Evolutionary conservation across 164 flowering plant genomes (phyloP).

Genomic region (Kingdonia uniflora): DNA sequence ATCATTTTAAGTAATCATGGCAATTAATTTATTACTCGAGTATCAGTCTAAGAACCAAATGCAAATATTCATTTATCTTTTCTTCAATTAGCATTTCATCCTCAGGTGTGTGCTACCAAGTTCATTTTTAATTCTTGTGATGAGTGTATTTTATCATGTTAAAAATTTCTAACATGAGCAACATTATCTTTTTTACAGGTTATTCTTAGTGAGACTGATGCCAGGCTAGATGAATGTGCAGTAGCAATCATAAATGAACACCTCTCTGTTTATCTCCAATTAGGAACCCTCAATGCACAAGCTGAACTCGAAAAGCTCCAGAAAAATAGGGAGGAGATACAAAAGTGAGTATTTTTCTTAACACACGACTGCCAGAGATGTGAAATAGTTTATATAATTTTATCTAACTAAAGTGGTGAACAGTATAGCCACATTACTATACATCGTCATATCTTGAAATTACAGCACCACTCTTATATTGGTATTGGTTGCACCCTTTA

Average conservation of each 20-base stretch:
- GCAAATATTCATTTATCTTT: not conserved
- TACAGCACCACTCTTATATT: no score
- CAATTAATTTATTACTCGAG: not conserved
- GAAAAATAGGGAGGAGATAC: conserved; percentile 60
- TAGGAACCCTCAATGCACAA: conserved; percentile 51
- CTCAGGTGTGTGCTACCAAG: no score
- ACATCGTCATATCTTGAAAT: no score
- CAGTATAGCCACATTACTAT: no score
- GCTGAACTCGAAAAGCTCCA: conserved; percentile 69
- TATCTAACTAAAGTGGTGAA: no score
- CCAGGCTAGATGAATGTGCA: conserved; percentile 54
- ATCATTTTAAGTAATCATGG: not conserved
- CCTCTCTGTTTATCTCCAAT: conserved; percentile 61
- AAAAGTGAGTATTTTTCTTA: conserved; percentile 37
- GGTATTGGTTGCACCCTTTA: no score
- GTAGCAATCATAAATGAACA: conserved; percentile 66
- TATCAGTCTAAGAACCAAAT: not conserved
- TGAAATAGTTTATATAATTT: no score
- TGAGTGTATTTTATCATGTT: not conserved
- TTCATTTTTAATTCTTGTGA: no score
- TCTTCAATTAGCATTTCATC: not conserved
- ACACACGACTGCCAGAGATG: not conserved
- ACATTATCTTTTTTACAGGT: conserved; percentile 30
- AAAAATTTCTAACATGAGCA: not conserved
- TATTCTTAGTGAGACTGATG: conserved; percentile 43